These are phyloP conservation scores for Limtongia smithiae DNA, from an alignment of 805 yeast species.

Conservation along the genomic window DNA sequence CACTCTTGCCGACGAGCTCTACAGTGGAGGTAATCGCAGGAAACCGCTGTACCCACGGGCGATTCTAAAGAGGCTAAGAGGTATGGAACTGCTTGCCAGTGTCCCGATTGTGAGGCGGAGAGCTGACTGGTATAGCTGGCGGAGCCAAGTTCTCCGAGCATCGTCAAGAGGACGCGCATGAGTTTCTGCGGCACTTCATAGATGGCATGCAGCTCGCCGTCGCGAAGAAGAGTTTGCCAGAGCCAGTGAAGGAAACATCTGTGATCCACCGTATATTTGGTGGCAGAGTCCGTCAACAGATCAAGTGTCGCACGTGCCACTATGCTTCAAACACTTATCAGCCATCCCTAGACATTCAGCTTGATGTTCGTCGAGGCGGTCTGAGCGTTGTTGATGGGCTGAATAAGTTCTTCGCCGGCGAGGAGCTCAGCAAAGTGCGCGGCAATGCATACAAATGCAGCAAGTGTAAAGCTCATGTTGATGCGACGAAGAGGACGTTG, in stretches of 20 bases:
- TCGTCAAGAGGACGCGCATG: constrained; percentile 91
- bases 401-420: constrained; percentile 77
- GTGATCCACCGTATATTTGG: constrained; percentile 92
- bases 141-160: constrained; percentile 23
- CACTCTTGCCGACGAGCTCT: constrained; percentile 26
- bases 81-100: too few species aligned
- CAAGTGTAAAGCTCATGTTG: constrained; percentile 70
- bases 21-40: constrained; percentile 5
- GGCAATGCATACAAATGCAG: constrained; percentile 85
- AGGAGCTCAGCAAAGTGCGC: constrained; percentile 57
- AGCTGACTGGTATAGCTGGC: constrained; percentile 1
- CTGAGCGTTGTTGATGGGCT: constrained; percentile 61
- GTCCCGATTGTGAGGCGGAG: too few species aligned
- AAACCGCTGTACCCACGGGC: constrained; percentile 58
- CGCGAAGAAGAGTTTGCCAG: constrained; percentile 24
- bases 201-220: constrained; percentile 30
- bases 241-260: constrained; percentile 45
- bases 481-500: constrained; percentile 70
- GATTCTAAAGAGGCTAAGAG: constrained; percentile 62
- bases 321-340: constrained; percentile 82
- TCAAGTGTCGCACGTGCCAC: constrained; percentile 79
- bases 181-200: constrained; percentile 53
- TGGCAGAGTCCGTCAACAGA: constrained; percentile 78
- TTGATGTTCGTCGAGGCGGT: constrained; percentile 56
- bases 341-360: constrained; percentile 87